A percentile compares a stretch with the other conserved stretches of the same genome.
Evolutionary conservation across 2,329 filamentous ascomycete genomes (phyloP).

Genomic region (Teratosphaeria pseudoeucalypti): DNA sequence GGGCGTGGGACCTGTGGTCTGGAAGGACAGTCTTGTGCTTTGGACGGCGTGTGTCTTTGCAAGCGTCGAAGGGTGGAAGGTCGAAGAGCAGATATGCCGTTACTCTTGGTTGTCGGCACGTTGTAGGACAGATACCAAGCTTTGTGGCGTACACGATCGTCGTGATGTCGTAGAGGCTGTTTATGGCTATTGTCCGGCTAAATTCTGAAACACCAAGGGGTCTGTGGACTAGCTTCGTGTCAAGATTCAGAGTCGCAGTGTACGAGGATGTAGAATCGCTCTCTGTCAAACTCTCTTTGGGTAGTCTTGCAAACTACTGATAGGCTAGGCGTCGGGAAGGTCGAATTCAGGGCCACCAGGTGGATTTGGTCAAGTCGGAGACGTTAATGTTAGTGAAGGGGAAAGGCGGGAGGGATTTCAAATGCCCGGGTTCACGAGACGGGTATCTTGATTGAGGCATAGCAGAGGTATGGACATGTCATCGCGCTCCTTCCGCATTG

Average conservation of each 20-base stretch:
- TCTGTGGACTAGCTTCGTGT: neutral
- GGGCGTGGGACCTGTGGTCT: too few species aligned
- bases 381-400: neutral
- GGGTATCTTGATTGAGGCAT: neutral
- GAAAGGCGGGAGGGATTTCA: neutral
- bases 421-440: neutral
- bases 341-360: neutral
- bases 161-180: too few species aligned
- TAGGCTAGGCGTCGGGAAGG: too few species aligned
- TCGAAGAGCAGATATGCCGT: too few species aligned
- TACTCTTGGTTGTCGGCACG: neutral
- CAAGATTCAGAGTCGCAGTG: neutral
- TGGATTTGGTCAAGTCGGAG: neutral
- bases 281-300: neutral
- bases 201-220: neutral
- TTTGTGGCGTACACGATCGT: neutral
- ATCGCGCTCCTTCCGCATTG: neutral
- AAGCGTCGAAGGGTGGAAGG: too few species aligned
- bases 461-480: neutral
- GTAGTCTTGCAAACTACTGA: too few species aligned
- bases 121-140: neutral
- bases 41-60: too few species aligned
- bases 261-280: neutral
- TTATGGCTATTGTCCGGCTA: neutral
- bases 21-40: too few species aligned